Base-by-base conservation (phyloP, 116 monocot genomes). In the Iris pallida region DNA sequence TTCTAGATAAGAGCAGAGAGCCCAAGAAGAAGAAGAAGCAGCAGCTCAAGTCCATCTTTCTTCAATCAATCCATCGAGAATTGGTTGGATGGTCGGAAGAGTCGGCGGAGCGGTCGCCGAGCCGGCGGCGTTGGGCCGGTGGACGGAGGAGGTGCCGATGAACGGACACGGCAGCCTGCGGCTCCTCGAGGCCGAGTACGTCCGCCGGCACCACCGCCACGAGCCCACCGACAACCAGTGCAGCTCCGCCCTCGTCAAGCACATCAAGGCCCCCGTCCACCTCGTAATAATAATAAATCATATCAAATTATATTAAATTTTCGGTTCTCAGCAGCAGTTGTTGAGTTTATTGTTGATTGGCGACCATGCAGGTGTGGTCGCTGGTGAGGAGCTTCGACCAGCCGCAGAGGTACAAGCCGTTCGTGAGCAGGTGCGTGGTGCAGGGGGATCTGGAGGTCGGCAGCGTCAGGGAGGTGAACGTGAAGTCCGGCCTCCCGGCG, bases 231-330 rank as follows among this genome's bases (percentile, higher is more conserved):
- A 88, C 9, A 74, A 84, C 53, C 94, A 95, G 81, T 95, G 94
- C 73, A 73, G 78, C 54, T 90, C 94, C 14, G 17, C 69, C 41
- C 76, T 94, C 20, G 52, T 88, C 77, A 88, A 90, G 68, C 88
- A 81, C 79, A 84, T 94, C 83, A 79, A 75, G 20, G 85, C 94
- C n/a, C 90, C 94, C 4, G 68, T 85, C 60, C 83, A 85, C 57
- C 85, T 85, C 13, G 94, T 94, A 64, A 30, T 30, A 3, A 30
- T 30, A 30, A 30, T 1, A 30, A 3, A 30, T 30, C 0, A 30
- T 1, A 30, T 30, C 30, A 30, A 30, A 30, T 30, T 30, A 30
- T 30, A 30, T n/a, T n/a, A n/a, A n/a, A n/a, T n/a, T n/a, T n/a
- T n/a, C n/a, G n/a, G n/a, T n/a, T n/a, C n/a, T n/a, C n/a, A n/a